These are phyloP conservation scores for Hypericum androsaemum DNA, from an alignment of 345 rosid species.

Conservation along the genomic window DNA sequence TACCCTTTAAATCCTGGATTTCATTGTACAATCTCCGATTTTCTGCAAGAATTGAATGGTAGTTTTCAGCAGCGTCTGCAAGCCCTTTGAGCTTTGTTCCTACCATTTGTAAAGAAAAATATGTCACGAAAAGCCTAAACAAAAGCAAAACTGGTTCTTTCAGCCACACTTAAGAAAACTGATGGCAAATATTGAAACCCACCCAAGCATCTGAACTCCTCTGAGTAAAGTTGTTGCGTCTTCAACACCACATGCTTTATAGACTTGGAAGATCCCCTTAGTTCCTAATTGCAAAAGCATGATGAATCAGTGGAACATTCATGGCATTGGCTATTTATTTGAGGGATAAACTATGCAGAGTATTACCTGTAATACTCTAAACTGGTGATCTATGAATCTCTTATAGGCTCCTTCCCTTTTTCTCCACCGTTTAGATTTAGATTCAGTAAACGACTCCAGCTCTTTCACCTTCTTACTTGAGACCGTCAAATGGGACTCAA, in stretches of 20 bases:
- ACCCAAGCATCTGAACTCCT: slow-evolving; percentile 66
- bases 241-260: slow-evolving; percentile 58
- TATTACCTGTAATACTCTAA: slow-evolving; percentile 57
- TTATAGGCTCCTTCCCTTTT: slow-evolving; percentile 49
- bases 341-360: slow-evolving; percentile 8
- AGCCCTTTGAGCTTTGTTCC: slow-evolving; percentile 75
- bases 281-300: slow-evolving; percentile 35
- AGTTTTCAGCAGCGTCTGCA: slow-evolving; percentile 74
- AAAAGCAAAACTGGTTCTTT: not conserved
- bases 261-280: slow-evolving; percentile 49
- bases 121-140: slow-evolving; percentile 9
- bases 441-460: slow-evolving; percentile 58
- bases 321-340: slow-evolving; percentile 6
- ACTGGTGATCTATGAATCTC: slow-evolving; percentile 46
- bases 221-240: slow-evolving; percentile 46
- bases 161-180: not conserved
- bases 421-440: slow-evolving; percentile 62
- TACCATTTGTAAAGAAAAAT: slow-evolving; percentile 12
- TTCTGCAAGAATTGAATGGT: slow-evolving; percentile 71
- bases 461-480: slow-evolving; percentile 62
- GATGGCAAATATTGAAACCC: slow-evolving; percentile 5
- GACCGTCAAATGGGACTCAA: slow-evolving; percentile 36
- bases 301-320: slow-evolving; percentile 5
- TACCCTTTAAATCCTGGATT: slow-evolving; percentile 97
- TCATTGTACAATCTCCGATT: slow-evolving; percentile 83